phyloP scores from a whole-genome alignment of 75 land plant genomes.

The Sequoiadendron giganteum region DNA sequence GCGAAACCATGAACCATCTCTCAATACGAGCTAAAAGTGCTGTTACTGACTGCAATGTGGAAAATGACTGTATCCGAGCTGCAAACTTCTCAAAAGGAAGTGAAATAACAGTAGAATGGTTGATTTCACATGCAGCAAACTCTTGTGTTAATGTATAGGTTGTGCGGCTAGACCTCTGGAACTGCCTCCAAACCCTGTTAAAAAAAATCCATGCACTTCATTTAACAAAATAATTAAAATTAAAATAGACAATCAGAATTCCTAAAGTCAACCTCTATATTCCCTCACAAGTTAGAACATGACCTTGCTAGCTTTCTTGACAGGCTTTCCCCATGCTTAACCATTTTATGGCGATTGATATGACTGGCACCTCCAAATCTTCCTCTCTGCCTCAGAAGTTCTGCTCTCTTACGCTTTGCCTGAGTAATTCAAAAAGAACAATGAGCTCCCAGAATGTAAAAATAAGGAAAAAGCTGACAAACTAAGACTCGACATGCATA shows the following conservation, averaged over 20 bases:
- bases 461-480: neutral
- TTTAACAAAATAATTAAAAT: neutral
- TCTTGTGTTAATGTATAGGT: slow-evolving; percentile 70
- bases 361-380: slow-evolving; percentile 35
- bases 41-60: slow-evolving; percentile 73
- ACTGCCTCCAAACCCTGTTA: slow-evolving; percentile 90
- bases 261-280: neutral
- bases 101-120: slow-evolving; percentile 38
- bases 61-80: slow-evolving; percentile 62
- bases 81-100: slow-evolving; percentile 97
- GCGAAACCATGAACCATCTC: slow-evolving; percentile 56
- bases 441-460: neutral
- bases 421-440: slow-evolving; percentile 18
- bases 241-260: neutral
- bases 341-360: slow-evolving; percentile 46
- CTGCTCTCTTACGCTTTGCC: slow-evolving; percentile 90
- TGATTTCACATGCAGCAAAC: slow-evolving; percentile 57
- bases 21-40: slow-evolving; percentile 89
- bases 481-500: slow-evolving; percentile 19
- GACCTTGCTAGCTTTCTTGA: slow-evolving; percentile 92
- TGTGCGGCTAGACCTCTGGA: slow-evolving; percentile 57
- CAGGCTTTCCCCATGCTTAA: slow-evolving; percentile 76
- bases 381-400: slow-evolving; percentile 76
- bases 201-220: neutral
- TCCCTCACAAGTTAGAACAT: neutral